Conservation (phyloP, 305 asterid genomes). For the Fraxinus angustifolia region DNA sequence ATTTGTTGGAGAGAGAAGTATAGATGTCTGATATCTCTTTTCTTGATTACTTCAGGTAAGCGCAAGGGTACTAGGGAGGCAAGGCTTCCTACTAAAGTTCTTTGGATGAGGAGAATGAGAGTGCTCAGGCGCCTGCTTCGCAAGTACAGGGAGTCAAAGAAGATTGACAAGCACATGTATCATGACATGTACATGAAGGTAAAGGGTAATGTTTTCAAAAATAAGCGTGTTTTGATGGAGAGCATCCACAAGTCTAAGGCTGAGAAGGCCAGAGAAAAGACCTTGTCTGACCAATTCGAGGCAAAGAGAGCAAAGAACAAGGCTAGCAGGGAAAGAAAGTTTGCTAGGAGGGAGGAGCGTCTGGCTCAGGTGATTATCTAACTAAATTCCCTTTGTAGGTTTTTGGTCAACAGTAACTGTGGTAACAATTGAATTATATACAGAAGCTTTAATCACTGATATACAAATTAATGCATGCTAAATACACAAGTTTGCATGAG, state of each 20-base stretch:
- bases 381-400: neutral
- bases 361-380: conserved; percentile 58
- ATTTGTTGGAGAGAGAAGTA: neutral
- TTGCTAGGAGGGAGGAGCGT: conserved; percentile 78
- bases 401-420: neutral
- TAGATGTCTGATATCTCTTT: neutral
- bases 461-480: neutral
- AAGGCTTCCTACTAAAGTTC: conserved; percentile 78
- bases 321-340: conserved; percentile 89
- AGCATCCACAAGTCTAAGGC: conserved; percentile 84
- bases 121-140: conserved; percentile 88
- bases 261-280: conserved; percentile 87
- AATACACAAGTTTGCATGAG: neutral
- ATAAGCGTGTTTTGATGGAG: conserved; percentile 83
- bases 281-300: conserved; percentile 80
- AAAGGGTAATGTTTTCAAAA: conserved; percentile 86
- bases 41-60: conserved; percentile 47
- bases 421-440: neutral
- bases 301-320: conserved; percentile 91
- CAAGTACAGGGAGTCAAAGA: conserved; percentile 81
- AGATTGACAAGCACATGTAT: conserved; percentile 92
- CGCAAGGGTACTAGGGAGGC: conserved; percentile 97
- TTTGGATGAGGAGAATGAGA: conserved; percentile 95
- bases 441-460: neutral
- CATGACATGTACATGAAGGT: conserved; percentile 98